Evolutionary conservation across 345 rosid species (phyloP).

Genomic region (Lepidium aucheri): DNA sequence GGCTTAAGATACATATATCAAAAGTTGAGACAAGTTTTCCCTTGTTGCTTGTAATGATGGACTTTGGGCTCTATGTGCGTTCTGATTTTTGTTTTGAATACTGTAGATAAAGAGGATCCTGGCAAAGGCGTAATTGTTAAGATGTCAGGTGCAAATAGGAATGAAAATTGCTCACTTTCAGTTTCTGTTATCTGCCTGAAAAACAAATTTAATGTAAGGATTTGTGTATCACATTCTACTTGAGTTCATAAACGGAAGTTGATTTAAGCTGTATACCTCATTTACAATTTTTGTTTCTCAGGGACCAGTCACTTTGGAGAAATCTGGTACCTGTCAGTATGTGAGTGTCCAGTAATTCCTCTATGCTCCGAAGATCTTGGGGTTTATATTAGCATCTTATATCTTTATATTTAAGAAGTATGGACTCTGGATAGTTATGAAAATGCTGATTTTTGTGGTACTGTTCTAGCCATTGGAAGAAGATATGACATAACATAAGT

Average conservation of each 20-base stretch:
- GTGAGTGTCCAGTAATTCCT: conserved; percentile 43
- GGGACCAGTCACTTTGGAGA: conserved; percentile 65
- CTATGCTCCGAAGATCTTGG: neutral
- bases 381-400: neutral
- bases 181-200: conserved; percentile 71
- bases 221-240: conserved; percentile 16
- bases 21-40: neutral
- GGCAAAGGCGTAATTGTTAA: conserved; percentile 68
- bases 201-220: conserved; percentile 54
- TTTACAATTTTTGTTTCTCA: conserved; percentile 28
- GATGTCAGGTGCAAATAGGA: conserved; percentile 41
- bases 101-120: conserved; percentile 65
- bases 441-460: neutral
- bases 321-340: conserved; percentile 56
- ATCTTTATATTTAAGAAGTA: neutral
- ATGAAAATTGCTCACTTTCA: conserved; percentile 64
- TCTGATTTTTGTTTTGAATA: conserved; percentile 16
- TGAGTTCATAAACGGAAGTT: neutral
- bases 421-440: neutral
- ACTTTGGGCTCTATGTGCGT: neutral
- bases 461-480: neutral
- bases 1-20: conserved; percentile 5
- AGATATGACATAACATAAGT: neutral
- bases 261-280: conserved; percentile 5
- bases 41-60: neutral